These are phyloP conservation scores for Ustilago shanxiensis DNA, from an alignment of 1,284 basidiomycete genomes.

Conservation along the genomic window DNA sequence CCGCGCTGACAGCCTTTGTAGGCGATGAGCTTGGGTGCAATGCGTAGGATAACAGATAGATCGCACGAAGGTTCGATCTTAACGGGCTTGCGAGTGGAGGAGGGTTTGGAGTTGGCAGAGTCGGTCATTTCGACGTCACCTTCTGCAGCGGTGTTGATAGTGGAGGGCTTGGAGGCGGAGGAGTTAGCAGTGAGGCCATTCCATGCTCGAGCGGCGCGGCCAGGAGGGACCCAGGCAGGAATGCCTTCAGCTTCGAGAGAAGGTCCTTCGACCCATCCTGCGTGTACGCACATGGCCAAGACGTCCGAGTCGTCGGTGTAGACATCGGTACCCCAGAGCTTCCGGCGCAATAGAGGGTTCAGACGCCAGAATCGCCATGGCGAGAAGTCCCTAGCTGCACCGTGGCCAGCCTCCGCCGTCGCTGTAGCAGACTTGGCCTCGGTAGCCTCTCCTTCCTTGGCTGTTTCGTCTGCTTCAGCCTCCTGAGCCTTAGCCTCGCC, in stretches of 20 bases:
- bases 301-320: conserved; percentile 77
- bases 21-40: conserved; percentile 73
- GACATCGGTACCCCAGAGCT: conserved; percentile 75
- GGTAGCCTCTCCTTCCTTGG: conserved; percentile 1
- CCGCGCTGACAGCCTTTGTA: conserved; percentile 73
- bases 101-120: neutral
- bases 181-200: conserved; percentile 25
- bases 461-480: neutral
- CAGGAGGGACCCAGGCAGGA: conserved; percentile 59
- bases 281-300: conserved; percentile 73
- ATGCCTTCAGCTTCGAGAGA: conserved; percentile 52
- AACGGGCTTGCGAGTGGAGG: neutral
- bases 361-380: conserved; percentile 64
- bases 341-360: conserved; percentile 62
- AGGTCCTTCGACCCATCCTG: conserved; percentile 73
- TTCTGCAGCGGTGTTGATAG: neutral
- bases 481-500: neutral
- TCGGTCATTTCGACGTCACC: conserved; percentile 17
- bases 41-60: conserved; percentile 72
- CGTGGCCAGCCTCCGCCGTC: neutral
- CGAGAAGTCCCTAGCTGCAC: neutral
- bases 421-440: conserved; percentile 5
- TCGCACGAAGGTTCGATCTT: conserved; percentile 55
- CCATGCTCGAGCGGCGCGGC: conserved; percentile 61
- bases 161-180: neutral